Conservation (phyloP, 1,284 basidiomycete genomes). For the Cutaneotrichosporon sp. region DNA sequence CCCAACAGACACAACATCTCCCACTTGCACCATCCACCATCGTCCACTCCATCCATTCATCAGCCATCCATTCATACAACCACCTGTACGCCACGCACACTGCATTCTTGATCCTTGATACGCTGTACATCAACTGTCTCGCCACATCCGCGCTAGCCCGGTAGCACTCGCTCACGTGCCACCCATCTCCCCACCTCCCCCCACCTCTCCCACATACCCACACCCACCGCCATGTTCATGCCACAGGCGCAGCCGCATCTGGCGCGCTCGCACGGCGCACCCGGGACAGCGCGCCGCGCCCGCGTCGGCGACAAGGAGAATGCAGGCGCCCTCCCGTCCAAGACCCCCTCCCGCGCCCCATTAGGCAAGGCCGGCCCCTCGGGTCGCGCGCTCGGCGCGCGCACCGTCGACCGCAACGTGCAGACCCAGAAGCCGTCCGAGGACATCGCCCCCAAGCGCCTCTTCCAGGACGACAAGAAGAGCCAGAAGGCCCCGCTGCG, state of each 20-base stretch:
- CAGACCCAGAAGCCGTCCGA: conserved; percentile 16
- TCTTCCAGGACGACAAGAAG: conserved; percentile 18
- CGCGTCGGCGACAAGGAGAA: conserved; percentile 22
- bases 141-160: too few relatives aligned
- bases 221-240: conserved; percentile 18
- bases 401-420: conserved; percentile 24
- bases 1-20: background rate
- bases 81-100: too few relatives aligned
- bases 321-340: conserved; percentile 22
- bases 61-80: too few relatives aligned
- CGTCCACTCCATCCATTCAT: too few relatives aligned
- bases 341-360: conserved; percentile 19
- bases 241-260: conserved; percentile 17
- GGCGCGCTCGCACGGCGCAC: conserved; percentile 13
- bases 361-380: conserved; percentile 22
- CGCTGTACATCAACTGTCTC: background rate
- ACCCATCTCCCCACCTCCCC: background rate
- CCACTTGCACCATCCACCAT: too few relatives aligned
- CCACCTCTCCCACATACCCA: background rate
- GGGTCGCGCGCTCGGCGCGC: conserved; percentile 19
- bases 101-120: background rate
- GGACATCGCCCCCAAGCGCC: conserved; percentile 27
- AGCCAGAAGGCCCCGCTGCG: conserved; percentile 11
- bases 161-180: too few relatives aligned
- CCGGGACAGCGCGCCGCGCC: conserved; percentile 19